These are phyloP conservation scores for Pseudisothecium myosuroides DNA, from an alignment of 225 moss, liverwort and hornwort genomes.

Conservation along the genomic window DNA sequence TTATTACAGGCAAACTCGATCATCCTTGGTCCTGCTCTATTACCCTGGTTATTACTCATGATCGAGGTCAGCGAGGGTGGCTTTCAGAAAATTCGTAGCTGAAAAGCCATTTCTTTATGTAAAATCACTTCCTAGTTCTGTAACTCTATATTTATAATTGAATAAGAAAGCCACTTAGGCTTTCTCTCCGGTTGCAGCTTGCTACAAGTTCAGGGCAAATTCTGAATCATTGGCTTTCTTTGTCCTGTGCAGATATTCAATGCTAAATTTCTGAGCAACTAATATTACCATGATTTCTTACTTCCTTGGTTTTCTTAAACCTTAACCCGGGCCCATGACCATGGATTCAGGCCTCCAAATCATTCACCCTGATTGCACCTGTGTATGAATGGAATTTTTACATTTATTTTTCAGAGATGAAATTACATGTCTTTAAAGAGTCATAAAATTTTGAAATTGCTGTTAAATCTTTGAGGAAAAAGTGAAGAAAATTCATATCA, in stretches of 20 bases:
- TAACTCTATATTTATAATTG: background rate
- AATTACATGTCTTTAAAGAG: no score
- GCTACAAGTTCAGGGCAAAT: background rate
- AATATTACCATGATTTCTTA: background rate
- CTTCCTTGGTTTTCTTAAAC: no score
- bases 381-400: no score
- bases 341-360: background rate
- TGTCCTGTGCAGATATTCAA: background rate
- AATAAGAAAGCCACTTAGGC: slow-evolving; percentile 18
- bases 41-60: background rate
- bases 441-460: no score
- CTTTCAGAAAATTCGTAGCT: slow-evolving; percentile 1
- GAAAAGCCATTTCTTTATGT: background rate
- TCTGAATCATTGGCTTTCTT: background rate
- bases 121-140: slow-evolving; percentile 1
- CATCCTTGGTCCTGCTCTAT: background rate
- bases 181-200: background rate
- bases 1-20: background rate
- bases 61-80: background rate
- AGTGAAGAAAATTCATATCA: background rate
- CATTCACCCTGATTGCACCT: background rate
- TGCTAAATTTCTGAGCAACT: background rate
- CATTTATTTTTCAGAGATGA: background rate
- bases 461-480: background rate
- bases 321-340: background rate